Evolutionary conservation across 176 grass and related monocot species (phyloP).

Genomic region (Rhipidocladum racemiflorum): DNA sequence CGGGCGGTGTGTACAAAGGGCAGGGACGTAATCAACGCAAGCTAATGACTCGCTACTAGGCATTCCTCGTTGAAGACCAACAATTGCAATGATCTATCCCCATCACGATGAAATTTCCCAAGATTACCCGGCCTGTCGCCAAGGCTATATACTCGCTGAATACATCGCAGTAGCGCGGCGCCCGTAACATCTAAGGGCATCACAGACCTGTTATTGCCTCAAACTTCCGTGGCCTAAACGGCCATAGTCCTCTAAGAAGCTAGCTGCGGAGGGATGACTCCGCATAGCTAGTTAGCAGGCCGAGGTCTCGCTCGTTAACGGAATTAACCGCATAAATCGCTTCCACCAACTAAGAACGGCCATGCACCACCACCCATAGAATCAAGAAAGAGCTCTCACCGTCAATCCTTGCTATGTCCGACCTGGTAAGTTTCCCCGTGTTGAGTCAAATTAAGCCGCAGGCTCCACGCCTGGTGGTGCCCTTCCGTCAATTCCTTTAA

Average conservation of each 20-base stretch:
- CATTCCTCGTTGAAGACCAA: constrained; percentile 76
- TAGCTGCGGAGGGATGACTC: constrained; percentile 46
- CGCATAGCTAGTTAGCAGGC: constrained; percentile 57
- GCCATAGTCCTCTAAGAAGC: constrained; percentile 82
- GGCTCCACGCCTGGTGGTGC: constrained; percentile 20
- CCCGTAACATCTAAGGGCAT: constrained; percentile 80
- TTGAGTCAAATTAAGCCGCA: too few species aligned
- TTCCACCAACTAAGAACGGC: not conserved
- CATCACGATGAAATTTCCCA: constrained; percentile 59
- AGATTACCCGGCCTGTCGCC: constrained; percentile 27
- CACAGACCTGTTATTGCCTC: constrained; percentile 66
- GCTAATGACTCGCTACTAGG: constrained; percentile 52
- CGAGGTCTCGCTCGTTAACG: constrained; percentile 67
- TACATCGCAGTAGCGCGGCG: constrained; percentile 51
- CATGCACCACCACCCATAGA: too few species aligned
- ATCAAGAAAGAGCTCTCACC: too few species aligned
- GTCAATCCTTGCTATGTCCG: too few species aligned
- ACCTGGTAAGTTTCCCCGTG: too few species aligned
- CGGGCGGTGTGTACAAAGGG: too few species aligned
- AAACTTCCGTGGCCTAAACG: constrained; percentile 62
- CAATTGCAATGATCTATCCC: constrained; percentile 74
- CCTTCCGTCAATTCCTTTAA: constrained; percentile 53
- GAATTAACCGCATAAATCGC: constrained; percentile 68
- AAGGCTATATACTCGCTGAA: constrained; percentile 18
- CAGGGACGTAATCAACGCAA: too few species aligned